phyloP scores from a whole-genome alignment of 2,329 filamentous ascomycete genomes.

The Colletotrichum sp. region DNA sequence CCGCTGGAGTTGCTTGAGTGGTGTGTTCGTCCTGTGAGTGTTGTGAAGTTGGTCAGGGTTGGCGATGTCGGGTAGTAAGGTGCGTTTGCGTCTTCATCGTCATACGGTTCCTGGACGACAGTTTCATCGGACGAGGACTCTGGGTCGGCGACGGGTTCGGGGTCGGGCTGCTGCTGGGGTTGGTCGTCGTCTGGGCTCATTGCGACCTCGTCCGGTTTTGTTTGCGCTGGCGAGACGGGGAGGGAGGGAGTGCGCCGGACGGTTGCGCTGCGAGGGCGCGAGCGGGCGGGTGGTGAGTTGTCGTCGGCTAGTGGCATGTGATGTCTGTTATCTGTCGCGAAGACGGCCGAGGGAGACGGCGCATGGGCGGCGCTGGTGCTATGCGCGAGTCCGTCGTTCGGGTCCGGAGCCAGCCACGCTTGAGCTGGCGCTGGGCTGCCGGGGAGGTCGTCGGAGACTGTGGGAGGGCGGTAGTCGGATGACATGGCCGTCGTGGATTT shows the following conservation, averaged over 20 bases:
- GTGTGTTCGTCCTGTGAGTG: slow-evolving; percentile 30
- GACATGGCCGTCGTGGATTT: not conserved
- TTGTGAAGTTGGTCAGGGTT: slow-evolving; percentile 30
- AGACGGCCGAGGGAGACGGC: not conserved
- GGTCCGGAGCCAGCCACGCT: slow-evolving; percentile 4
- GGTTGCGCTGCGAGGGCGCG: slow-evolving; percentile 15
- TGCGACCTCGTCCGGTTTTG: not conserved
- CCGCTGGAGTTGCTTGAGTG: slow-evolving; percentile 43
- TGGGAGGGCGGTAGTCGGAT: not conserved
- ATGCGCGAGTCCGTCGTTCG: not conserved
- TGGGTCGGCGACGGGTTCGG: not conserved
- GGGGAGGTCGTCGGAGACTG: not conserved
- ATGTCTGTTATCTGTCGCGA: slow-evolving; percentile 2
- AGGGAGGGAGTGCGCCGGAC: slow-evolving; percentile 8
- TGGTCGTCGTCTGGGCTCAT: not conserved
- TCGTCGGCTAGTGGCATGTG: slow-evolving; percentile 10
- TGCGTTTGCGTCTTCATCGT: not conserved
- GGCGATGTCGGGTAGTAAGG: slow-evolving; percentile 28
- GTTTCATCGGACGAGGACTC: slow-evolving; percentile 16
- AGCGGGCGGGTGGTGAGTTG: slow-evolving; percentile 8
- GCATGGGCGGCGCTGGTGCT: not conserved
- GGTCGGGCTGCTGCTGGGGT: not conserved
- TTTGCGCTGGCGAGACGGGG: not conserved
- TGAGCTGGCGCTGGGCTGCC: not conserved
- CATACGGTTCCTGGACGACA: not conserved